Percentiles rank a stretch among this genome's conserved stretches.
Evolutionary conservation across 495 filamentous ascomycete species (phyloP).

Genomic region (Talaromyces adpressus): DNA sequence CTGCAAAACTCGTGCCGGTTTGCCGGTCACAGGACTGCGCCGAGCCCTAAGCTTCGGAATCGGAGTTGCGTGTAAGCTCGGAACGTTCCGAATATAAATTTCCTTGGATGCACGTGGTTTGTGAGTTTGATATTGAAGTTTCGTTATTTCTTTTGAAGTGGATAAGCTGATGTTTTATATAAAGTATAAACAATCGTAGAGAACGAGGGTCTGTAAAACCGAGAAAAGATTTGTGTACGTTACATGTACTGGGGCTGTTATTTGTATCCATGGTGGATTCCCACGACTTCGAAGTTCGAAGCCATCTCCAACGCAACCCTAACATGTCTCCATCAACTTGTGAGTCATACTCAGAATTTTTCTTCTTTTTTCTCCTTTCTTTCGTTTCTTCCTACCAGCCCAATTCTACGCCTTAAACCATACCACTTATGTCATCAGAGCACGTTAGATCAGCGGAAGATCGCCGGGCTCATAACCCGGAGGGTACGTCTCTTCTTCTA

Average conservation of each 20-base stretch:
- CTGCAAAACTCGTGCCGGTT: conserved; percentile 1
- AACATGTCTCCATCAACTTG: not conserved
- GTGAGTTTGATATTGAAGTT: not conserved
- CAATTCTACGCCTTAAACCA: not conserved
- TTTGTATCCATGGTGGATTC: not conserved
- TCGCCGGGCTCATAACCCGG: not conserved
- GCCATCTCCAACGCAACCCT: not conserved
- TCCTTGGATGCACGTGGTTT: not conserved
- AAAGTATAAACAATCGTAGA: not conserved
- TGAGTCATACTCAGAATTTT: not conserved
- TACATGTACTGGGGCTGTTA: too few species aligned
- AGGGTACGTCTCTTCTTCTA: not conserved
- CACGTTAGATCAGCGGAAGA: not conserved
- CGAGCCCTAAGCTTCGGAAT: not conserved
- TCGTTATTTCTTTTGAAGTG: not conserved
- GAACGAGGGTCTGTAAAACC: not conserved
- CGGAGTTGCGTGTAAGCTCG: not conserved
- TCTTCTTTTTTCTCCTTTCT: not conserved
- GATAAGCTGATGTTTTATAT: not conserved
- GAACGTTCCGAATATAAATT: not conserved
- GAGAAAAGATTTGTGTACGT: not conserved
- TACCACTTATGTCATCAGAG: not conserved
- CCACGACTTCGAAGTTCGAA: too few species aligned
- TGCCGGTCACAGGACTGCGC: conserved; percentile 2
- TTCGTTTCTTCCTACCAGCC: not conserved